Evolutionary conservation across 2,329 filamentous ascomycete genomes (phyloP), one percentile per base, ranked within the genome.

Genomic region (Cryoendolithus antarcticus): DNA sequence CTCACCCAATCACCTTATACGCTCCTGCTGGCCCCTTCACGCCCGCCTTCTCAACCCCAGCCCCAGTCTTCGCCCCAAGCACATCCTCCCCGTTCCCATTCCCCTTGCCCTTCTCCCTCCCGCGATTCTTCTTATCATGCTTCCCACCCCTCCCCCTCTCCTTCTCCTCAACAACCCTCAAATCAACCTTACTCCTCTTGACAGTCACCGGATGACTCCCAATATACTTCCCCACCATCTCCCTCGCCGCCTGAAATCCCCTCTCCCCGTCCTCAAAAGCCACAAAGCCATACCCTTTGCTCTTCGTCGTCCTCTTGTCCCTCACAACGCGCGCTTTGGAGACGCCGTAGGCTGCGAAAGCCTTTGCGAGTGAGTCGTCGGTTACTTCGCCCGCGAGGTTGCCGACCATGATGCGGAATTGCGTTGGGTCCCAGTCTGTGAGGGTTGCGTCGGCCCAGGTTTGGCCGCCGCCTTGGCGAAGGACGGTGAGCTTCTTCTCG

Each of bases 161-260:
- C 43, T 61, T 61, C 45, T 75, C 72, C n/a, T 71, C 72, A 9
- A 78, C 71, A 4, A 86, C 76, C 57, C 84, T 86, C 61, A 98
- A 86, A 61, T 96, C 88, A 4, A 89, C 94, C 50, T 81, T 93
- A 48, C 84, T 86, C 60, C 91, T 84, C 61, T 83, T 80, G 49
- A 96, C 74, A 19, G 57, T 55, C 31, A 61, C 84, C 0, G 91
- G 91, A 61, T 96, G 91, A 59, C 86, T 95, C 54, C 93, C 89
- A 57, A 98, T 96, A 63, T 98, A 98, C 66, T 98, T 96, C 52
- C 88, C 88, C 55, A 95, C 84, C 91, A 96, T 96, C 66, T 96
- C 89, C 65, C 91, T 86, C 53, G 86, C 89, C 2, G 91, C 89
- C 54, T 85, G 77, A 69, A 98, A 96, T 60, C 93, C 96, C 56